phyloP scores from a whole-genome alignment of 169 alveolate species.

The Theileria sp. region DNA sequence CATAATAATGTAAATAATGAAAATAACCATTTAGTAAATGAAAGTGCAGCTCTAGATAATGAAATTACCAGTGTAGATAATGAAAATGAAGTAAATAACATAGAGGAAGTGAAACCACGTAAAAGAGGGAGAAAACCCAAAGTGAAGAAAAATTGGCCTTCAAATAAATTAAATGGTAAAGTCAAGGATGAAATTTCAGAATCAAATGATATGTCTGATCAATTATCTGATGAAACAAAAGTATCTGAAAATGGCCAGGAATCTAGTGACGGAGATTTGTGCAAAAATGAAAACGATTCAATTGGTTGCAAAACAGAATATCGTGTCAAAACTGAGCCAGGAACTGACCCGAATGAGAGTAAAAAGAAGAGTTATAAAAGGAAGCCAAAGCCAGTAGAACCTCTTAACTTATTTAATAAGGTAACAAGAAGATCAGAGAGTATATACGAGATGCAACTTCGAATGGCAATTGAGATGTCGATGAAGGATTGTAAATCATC shows the following conservation, averaged over 20 bases:
- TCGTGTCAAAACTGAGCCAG: too few species aligned
- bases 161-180: background rate
- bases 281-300: background rate
- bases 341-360: too few species aligned
- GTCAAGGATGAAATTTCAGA: too few species aligned
- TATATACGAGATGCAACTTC: constrained; percentile 39
- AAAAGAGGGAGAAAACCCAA: constrained; percentile 1
- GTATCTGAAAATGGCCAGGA: too few species aligned
- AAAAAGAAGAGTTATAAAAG: constrained; percentile 1
- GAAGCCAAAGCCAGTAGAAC: background rate
- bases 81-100: background rate
- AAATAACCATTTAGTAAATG: too few species aligned
- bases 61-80: background rate
- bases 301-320: background rate
- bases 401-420: background rate
- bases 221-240: too few species aligned
- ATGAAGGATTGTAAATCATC: constrained; percentile 37
- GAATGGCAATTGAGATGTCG: constrained; percentile 44
- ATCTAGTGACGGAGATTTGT: too few species aligned
- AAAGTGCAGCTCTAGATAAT: too few species aligned
- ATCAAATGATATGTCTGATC: background rate
- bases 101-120: background rate
- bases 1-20: background rate
- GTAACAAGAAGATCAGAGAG: constrained; percentile 26
- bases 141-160: background rate